Base-by-base conservation (phyloP, 352 stramenopile genomes). In the Thalassiosira gravida region DNA sequence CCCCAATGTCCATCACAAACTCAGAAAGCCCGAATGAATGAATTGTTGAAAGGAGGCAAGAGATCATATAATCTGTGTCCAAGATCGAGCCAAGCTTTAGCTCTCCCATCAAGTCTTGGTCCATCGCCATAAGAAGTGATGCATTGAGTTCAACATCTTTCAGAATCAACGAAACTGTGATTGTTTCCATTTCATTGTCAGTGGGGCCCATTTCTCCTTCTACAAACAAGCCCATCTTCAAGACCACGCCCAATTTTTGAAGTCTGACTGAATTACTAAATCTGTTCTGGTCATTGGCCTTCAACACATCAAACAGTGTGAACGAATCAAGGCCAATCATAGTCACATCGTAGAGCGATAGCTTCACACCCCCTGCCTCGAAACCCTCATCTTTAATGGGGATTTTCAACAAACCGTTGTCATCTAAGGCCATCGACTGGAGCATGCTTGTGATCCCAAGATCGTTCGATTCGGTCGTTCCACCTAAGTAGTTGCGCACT, bases 271-370 rank as follows among this genome's bases (percentile, higher is more conserved):
- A 72, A 64, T 92, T 92, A 35, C 83, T 67, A 18, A 93, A 66
- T 18, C 67, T 86, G 27, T 82, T 59, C 8, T 74, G 72, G 24
- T 74, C 73, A 57, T 80, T 83, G n/a, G 35, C 49, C 6, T 82
- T 67, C 9, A 93, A 70, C 9, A 87, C 67, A 49, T 90, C 67
- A 67, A 93, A 90, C 11, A 62, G n/a, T 14, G 70, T 83, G 29
- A 93, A 89, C 0, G 80, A 91, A 79, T 92, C 88, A 22, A 93
- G 55, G 13, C 88, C 88, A 64, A 73, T 55, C 11, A 92, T 32
- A 53, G 80, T 77, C 16, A 93, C 71, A 59, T 89, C 67, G 16
- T 80, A 87, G 16, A 92, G 47, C 42, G 57, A 64, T 2, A 86
- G 50, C 24, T 61, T 71, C 6, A 92, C 68, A 18, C 53, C 74